Conservation (phyloP, 1,284 basidiomycete species). For the Prillingera fragicola region DNA sequence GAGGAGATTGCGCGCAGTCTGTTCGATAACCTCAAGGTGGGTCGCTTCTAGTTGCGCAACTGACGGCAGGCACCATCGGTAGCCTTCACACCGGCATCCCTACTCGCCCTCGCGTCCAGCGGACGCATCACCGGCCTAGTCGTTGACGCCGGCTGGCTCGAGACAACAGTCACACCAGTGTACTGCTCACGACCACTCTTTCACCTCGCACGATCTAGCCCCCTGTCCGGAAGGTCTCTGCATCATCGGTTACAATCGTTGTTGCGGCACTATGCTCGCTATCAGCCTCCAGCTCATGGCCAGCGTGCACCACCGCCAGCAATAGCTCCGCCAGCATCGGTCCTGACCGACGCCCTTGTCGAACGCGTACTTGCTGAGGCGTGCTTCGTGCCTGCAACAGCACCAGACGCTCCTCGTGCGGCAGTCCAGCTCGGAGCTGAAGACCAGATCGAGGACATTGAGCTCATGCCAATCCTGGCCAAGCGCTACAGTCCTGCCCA, state of each 20-base stretch:
- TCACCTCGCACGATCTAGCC: conserved; percentile 70
- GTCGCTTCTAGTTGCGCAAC: conserved; percentile 14
- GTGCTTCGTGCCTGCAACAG: conserved; percentile 30
- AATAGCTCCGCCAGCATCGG: background rate
- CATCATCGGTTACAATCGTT: conserved; percentile 70
- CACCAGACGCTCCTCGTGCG: background rate
- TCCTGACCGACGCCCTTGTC: conserved; percentile 29
- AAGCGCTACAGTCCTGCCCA: conserved; percentile 17
- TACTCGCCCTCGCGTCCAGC: conserved; percentile 74
- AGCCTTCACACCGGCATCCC: conserved; percentile 80
- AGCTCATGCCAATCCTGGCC: conserved; percentile 10
- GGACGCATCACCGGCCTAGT: conserved; percentile 89
- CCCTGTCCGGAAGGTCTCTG: conserved; percentile 69
- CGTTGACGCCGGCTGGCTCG: conserved; percentile 83
- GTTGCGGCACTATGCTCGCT: conserved; percentile 63
- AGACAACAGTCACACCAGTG: conserved; percentile 81
- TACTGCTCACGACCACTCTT: conserved; percentile 80
- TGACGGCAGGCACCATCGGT: conserved; percentile 74
- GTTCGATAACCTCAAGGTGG: conserved; percentile 83
- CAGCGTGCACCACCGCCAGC: too few relatives aligned
- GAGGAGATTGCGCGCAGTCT: conserved; percentile 77
- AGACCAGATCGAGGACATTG: conserved; percentile 14
- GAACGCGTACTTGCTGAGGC: conserved; percentile 39
- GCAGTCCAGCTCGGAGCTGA: background rate
- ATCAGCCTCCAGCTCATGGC: conserved; percentile 4